Evolutionary conservation across 306 rosid genomes (phyloP).

Genomic region (Cucumis melo): DNA sequence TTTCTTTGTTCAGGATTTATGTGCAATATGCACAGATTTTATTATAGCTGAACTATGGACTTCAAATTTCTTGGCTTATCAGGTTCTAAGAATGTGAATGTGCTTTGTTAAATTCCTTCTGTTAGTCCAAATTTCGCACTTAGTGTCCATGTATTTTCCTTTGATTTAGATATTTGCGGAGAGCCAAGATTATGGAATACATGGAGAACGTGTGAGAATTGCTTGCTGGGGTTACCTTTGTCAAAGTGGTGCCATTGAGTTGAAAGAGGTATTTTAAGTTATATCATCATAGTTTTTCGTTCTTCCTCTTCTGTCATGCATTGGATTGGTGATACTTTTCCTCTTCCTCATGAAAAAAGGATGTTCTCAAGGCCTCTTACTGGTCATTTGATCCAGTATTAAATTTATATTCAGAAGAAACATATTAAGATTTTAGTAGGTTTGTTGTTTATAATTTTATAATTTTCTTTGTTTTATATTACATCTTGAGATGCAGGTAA

Average conservation of each 20-base stretch:
- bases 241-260: slow-evolving; percentile 95
- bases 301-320: not conserved
- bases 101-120: slow-evolving; percentile 11
- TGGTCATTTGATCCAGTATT: not conserved
- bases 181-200: slow-evolving; percentile 89
- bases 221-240: slow-evolving; percentile 99
- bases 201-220: slow-evolving; percentile 90
- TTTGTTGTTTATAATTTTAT: not conserved
- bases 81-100: slow-evolving; percentile 45
- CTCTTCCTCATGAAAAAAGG: not conserved
- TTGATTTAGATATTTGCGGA: slow-evolving; percentile 73
- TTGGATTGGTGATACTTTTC: not conserved
- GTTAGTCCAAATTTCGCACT: not conserved
- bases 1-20: slow-evolving; percentile 61
- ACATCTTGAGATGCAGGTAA: not conserved
- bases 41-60: slow-evolving; percentile 94
- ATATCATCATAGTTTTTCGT: not conserved
- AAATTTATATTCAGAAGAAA: not conserved
- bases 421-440: not conserved
- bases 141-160: slow-evolving; percentile 14
- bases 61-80: slow-evolving; percentile 89
- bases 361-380: not conserved
- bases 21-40: slow-evolving; percentile 88
- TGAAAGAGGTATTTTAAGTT: slow-evolving; percentile 64
- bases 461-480: not conserved